Evolutionary conservation across 108 stramenopile species (phyloP), one percentile per base, ranked within the genome.

Genomic region (Cyclotella sp.): DNA sequence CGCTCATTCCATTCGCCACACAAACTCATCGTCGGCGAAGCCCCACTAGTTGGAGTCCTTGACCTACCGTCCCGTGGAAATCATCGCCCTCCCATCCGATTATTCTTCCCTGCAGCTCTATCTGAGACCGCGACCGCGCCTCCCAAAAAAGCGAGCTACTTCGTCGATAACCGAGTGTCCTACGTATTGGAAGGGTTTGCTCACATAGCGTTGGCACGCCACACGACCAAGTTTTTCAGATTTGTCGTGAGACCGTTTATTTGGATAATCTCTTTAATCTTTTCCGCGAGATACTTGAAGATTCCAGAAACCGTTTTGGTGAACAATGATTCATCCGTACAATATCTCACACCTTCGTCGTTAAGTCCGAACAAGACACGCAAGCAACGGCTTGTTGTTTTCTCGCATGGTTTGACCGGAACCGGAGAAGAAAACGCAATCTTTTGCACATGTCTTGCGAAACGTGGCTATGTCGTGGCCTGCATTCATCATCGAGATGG

Each of bases 371-470:
- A 39, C 30, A 61, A 40, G 34, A 15, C 24, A 60, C 59, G 19
- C 14, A 47, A 63, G n/a, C 75, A 72, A 72, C 82, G 85, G 15
- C 72, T 89, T 24, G 78, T 89, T 19, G 43, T 89, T 11, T 89
- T 89, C 55, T 83, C 81, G 16, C 88, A 89, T 66, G 88, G 88
- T 2, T 60, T 89, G 66, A 89, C 88, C 14, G 86, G 86, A 16
- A 89, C 88, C 6, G 86, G 85, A 0, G 83, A 89, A 75, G 88
- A 89, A 63, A 89, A 89, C 64, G 44, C 70, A 4, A 53, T 76
- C 22, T 78, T 86, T 46, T 79, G 68, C 34, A 46, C 84, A 39
- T 65, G 74, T 14, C 86, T 86, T 58, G 88, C 88, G 24, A 77
- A 79, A 70, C 70, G 77, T 19, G 88, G 88, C 19, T 79, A 74